Conservation (phyloP, 176 grass and related monocot genomes). For the Oryza meridionalis region DNA sequence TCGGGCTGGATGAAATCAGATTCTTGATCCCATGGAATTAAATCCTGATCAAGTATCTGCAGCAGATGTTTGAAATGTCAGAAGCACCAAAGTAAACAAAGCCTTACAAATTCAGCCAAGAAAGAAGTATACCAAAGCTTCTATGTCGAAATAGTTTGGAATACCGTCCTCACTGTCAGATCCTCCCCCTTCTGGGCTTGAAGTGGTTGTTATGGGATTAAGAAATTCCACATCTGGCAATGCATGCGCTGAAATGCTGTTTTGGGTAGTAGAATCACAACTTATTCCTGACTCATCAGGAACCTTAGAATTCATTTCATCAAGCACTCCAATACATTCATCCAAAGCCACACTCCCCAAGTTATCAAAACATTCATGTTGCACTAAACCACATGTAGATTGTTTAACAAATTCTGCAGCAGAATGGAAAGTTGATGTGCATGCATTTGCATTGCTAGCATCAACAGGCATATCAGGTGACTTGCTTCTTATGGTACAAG, state of each 20-base stretch:
- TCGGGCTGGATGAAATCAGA: slow-evolving; percentile 50
- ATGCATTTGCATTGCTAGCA: slow-evolving; percentile 31
- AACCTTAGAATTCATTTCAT: slow-evolving; percentile 33
- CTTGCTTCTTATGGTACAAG: slow-evolving; percentile 29
- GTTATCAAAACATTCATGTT: slow-evolving; percentile 33
- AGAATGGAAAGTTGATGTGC: slow-evolving; percentile 14
- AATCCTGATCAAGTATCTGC: slow-evolving; percentile 58
- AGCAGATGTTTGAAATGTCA: slow-evolving; percentile 27
- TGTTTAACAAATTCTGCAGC: slow-evolving; percentile 35
- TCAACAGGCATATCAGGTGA: slow-evolving; percentile 22
- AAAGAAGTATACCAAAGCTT: slow-evolving; percentile 57
- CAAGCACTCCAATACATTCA: slow-evolving; percentile 14
- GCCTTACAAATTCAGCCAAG: slow-evolving; percentile 21
- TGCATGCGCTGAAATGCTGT: slow-evolving; percentile 25
- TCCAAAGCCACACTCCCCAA: slow-evolving; percentile 29
- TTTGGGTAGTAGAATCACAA: slow-evolving; percentile 17
- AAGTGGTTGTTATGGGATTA: slow-evolving; percentile 30
- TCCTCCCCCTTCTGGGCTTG: slow-evolving; percentile 38
- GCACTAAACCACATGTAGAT: slow-evolving; percentile 24
- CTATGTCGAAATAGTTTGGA: slow-evolving; percentile 59
- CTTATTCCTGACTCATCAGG: slow-evolving; percentile 34
- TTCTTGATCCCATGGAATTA: slow-evolving; percentile 60
- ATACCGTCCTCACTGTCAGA: slow-evolving; percentile 54
- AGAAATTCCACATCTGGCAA: slow-evolving; percentile 31
- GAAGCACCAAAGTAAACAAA: slow-evolving; percentile 23